A percentile compares a stretch with the other conserved stretches of the same genome.
These are phyloP conservation scores for Erysimum cheiranthoides DNA, from an alignment of 345 rosid genomes.

Conservation along the genomic window DNA sequence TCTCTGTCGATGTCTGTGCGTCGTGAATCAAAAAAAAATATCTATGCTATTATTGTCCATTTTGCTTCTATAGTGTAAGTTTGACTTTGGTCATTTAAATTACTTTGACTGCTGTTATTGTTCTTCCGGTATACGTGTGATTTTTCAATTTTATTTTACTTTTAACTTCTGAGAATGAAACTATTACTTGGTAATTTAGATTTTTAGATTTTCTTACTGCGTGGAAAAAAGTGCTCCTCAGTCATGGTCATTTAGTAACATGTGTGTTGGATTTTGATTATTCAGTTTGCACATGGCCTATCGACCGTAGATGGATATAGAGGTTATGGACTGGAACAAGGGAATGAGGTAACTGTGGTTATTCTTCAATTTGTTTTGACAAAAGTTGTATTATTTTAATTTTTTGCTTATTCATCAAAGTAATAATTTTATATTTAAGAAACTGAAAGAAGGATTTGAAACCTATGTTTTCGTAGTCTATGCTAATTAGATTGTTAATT, in stretches of 20 bases:
- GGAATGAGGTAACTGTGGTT: slow-evolving; percentile 34
- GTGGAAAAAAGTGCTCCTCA: too few species aligned
- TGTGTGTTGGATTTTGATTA: slow-evolving; percentile 20
- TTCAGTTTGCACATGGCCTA: slow-evolving; percentile 62
- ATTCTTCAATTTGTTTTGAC: neutral
- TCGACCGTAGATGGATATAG: slow-evolving; percentile 58
- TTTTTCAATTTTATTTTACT: too few species aligned
- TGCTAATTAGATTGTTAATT: too few species aligned
- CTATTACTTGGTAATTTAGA: neutral
- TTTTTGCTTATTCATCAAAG: neutral
- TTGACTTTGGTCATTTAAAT: slow-evolving; percentile 6
- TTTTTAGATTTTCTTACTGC: too few species aligned
- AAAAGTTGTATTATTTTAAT: slow-evolving; percentile 5
- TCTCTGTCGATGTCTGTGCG: neutral
- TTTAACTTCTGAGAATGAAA: neutral
- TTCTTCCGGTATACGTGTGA: too few species aligned
- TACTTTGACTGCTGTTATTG: neutral
- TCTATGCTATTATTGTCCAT: neutral
- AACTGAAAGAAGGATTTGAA: neutral
- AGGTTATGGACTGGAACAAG: slow-evolving; percentile 47
- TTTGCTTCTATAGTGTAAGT: neutral
- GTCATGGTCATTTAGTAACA: neutral
- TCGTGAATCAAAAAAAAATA: neutral
- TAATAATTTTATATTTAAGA: neutral
- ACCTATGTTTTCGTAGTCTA: neutral